Evolutionary conservation across 768 basidiomycete genomes (phyloP).

Genomic region (Symmetrospora coprosmae): DNA sequence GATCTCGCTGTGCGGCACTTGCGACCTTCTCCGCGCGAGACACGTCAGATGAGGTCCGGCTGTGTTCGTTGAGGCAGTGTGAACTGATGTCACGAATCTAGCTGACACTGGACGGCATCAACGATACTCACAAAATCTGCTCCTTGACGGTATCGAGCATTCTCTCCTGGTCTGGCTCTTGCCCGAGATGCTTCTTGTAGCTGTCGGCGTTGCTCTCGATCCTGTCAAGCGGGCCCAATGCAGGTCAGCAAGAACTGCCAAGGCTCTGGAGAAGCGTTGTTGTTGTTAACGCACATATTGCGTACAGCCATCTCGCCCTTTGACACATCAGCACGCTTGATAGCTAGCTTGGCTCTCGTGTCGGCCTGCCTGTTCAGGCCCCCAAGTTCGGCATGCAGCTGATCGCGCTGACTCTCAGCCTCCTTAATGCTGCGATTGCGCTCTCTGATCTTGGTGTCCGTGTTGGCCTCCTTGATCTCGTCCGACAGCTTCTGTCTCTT

Average conservation of each 20-base stretch:
- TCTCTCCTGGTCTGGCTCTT: constrained; percentile 47
- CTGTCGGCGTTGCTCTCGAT: constrained; percentile 50
- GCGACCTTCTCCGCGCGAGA: constrained; percentile 41
- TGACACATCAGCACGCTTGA: constrained; percentile 57
- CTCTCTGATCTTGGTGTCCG: constrained; percentile 32
- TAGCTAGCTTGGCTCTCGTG: constrained; percentile 57
- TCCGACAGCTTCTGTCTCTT: too few species aligned
- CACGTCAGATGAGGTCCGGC: constrained; percentile 56
- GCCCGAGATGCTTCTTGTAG: constrained; percentile 53
- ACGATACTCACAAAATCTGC: constrained; percentile 45
- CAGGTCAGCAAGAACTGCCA: neutral
- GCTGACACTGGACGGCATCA: too few species aligned
- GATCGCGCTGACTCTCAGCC: constrained; percentile 57
- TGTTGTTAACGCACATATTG: constrained; percentile 46
- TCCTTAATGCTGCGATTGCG: constrained; percentile 40
- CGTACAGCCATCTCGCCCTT: constrained; percentile 52
- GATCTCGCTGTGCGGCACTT: constrained; percentile 44
- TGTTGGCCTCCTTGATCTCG: constrained; percentile 33
- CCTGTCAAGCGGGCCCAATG: constrained; percentile 39
- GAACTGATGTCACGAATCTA: too few species aligned
- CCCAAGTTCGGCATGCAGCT: constrained; percentile 55
- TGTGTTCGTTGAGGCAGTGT: constrained; percentile 35
- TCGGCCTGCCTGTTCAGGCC: constrained; percentile 64
- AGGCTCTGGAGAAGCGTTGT: neutral
- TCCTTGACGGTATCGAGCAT: constrained; percentile 63